Evolutionary conservation across 2,329 filamentous ascomycete genomes (phyloP).

Genomic region (Aspergillus luchuensis): DNA sequence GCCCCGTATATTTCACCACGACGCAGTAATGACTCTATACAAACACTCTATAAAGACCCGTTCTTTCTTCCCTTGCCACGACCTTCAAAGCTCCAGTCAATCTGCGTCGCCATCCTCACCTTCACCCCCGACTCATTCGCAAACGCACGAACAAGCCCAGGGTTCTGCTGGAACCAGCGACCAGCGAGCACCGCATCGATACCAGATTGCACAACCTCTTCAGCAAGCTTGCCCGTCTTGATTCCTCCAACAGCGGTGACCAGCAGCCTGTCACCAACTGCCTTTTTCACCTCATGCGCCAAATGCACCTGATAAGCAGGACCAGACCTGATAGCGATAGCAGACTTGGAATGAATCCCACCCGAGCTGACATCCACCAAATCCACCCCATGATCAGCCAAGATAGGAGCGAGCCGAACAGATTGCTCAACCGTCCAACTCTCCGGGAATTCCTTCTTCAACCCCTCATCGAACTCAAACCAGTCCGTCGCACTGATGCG

Average conservation of each 20-base stretch:
- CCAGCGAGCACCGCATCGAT: conserved; percentile 56
- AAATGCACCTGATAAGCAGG: conserved; percentile 31
- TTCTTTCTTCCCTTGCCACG: conserved; percentile 7
- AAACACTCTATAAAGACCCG: neutral
- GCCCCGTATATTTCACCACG: too few species aligned
- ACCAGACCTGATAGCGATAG: conserved; percentile 20
- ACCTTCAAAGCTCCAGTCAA: conserved; percentile 19
- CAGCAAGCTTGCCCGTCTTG: conserved; percentile 14
- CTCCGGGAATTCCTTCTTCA: conserved; percentile 20
- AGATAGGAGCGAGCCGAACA: conserved; percentile 3
- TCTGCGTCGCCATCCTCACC: conserved; percentile 48
- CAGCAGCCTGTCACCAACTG: conserved; percentile 21
- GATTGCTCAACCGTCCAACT: conserved; percentile 23
- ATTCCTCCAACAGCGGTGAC: conserved; percentile 27
- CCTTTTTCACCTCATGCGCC: conserved; percentile 27
- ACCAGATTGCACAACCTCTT: conserved; percentile 47
- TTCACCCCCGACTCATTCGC: conserved; percentile 56
- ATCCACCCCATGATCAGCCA: conserved; percentile 16
- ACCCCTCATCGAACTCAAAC: conserved; percentile 49
- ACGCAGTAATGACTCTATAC: too few species aligned
- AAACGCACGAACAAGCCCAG: conserved; percentile 58
- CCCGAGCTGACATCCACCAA: conserved; percentile 6
- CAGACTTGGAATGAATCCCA: conserved; percentile 9
- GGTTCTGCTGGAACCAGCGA: conserved; percentile 61
- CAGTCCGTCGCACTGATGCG: conserved; percentile 66